Evolutionary conservation across 768 basidiomycete species (phyloP), one percentile per base, ranked within the genome.

Genomic region (Kockovaella imperatae): DNA sequence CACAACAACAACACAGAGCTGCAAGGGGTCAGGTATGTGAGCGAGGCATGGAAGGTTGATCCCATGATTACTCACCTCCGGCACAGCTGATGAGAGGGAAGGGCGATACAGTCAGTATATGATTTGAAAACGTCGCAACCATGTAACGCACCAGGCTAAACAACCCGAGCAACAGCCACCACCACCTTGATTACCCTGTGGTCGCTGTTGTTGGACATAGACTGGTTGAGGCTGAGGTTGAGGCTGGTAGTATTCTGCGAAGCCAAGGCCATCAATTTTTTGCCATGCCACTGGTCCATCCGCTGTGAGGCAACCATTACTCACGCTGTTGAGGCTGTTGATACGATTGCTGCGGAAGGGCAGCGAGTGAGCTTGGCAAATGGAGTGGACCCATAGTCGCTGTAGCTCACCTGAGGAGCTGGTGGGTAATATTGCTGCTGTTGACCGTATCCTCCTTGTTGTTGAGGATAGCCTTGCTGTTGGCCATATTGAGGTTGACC

Each of bases 181-280:
- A 32, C 76, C 74, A 23, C 72, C 67, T 29, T 74, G 73, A 56
- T 79, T n/a, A n/a, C n/a, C n/a, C n/a, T n/a, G n/a, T n/a, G n/a
- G 79, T 51, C 78, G 50, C 68, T 69, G 77, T 65, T 63, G 75
- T 44, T 66, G 60, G 35, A 86, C 83, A 63, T 85, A 84, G 44
- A 87, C 81, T 0, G 83, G 81, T 67, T 87, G 85, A 15, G 86
- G 86, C 56, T 80, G 81, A 15, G 80, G 82, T 54, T 83, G 79
- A 14, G 79, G n/a, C n/a, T n/a, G 78, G 45, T 78, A 76, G 56
- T 66, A 66, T 54, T 59, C 62, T 52, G 44, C 30, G 23, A 42
- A 10, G 40, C 6, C 24, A 13, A 38, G 11, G 8, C 18, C 14
- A 38, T n/a, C n/a, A n/a, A n/a, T n/a, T n/a, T n/a, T n/a, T n/a